Evolutionary conservation across 148 eudicot genomes (phyloP), one percentile per base, ranked within the genome.

Genomic region (Pharnaceum exiguum): DNA sequence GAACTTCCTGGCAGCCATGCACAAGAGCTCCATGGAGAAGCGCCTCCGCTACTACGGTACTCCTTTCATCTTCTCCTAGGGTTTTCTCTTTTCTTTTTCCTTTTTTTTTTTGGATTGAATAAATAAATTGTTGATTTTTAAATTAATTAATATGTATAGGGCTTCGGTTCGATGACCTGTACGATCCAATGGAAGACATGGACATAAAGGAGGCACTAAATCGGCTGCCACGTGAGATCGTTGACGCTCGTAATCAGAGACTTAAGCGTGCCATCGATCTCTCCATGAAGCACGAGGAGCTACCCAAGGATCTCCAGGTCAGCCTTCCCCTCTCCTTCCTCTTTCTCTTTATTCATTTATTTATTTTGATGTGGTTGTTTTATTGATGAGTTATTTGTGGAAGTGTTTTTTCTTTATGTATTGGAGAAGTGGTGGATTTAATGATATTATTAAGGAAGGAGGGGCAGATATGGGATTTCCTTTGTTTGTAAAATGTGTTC

Each of bases 231-330:
- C 67, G 86, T 26, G 96, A 93, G 79, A 56, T 93, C 36, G 87
- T 93, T 5, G 88, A 88, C 47, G 96, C 99, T 63, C 81, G 99
- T 25, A 83, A 82, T 57, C 99, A 88, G 57, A 88, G 99, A 28
- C 89, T 93, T 33, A 79, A 79, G 79, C 96, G 99, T 18, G 96
- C 96, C 16, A 79, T 88, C 75, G 96, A 93, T 54, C 95, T 93
- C 44, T 85, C 96, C 16, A 67, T 88, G 90, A 93, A 93, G 79
- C 96, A 93, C 62, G 73, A 85, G 42, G 81, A 88, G 29, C 90
- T 93, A 15, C 72, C 99, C 13, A 66, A 68, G 12, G 85, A 85
- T 32, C 73, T 93, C 19, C 99, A 93, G 99, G 99, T 87, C 13
- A 36, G 21, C 0, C 24, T 17, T 17, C 11, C 21, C 37, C 32